Conservation (phyloP, 1,139 yeast species). For the Arxiozyma telluris region DNA sequence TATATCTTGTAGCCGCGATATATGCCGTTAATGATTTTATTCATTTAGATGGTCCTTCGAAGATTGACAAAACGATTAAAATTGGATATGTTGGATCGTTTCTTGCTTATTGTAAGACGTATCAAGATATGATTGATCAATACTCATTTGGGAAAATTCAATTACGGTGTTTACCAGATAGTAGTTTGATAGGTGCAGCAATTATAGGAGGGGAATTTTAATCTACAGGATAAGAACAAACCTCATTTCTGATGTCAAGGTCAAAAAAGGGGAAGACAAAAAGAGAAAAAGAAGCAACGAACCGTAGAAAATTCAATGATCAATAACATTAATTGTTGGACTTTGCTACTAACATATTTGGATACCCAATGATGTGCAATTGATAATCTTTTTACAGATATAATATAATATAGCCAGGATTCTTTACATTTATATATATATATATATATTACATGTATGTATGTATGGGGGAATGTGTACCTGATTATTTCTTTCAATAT, state of each 20-base stretch:
- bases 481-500: slow-evolving; percentile 33
- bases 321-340: no score
- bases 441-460: background rate
- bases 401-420: background rate
- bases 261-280: no score
- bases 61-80: slow-evolving; percentile 2
- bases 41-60: background rate
- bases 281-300: no score
- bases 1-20: slow-evolving; percentile 20
- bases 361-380: no score
- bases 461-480: background rate
- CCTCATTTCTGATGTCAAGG: no score
- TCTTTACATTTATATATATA: background rate
- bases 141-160: slow-evolving; percentile 13
- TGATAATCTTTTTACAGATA: background rate
- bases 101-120: slow-evolving; percentile 20
- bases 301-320: no score
- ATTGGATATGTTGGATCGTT: slow-evolving; percentile 32
- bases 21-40: slow-evolving; percentile 19
- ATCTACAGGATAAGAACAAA: background rate
- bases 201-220: slow-evolving; percentile 9
- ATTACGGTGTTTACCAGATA: slow-evolving; percentile 21
- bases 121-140: slow-evolving; percentile 17
- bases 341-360: no score
- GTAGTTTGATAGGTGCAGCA: slow-evolving; percentile 29